Base-by-base conservation (phyloP, 1,284 basidiomycete species). In the Leccinum fuscescens region DNA sequence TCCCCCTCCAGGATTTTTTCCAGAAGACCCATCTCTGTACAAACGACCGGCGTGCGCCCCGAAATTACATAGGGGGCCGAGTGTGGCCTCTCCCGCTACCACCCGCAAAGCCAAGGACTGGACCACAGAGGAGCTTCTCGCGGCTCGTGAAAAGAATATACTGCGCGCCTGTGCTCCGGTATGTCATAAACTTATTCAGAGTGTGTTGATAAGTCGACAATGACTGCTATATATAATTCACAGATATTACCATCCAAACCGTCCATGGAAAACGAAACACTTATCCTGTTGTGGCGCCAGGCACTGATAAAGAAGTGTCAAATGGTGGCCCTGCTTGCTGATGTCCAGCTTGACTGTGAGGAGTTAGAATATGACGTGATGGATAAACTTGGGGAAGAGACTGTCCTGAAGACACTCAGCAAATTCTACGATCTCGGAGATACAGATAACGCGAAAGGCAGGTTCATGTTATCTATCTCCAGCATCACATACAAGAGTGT, bases 401-500 rank as follows among this genome's bases (percentile, higher is more conserved):
- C 31, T 37, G 46, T 22, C 22, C 33, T 35, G 55, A 56, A 78
- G 58, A 69, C 80, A 0, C 75, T 90, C 6, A 55, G 20, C 0
- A 20, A 11, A 46, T 20, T 22, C n/a, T 46, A 46, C n/a, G 44
- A 22, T 46, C 44, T 22, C n/a, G 44, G 44, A 20, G 44, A 46
- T 46, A 46, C 20, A 46, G 9, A 22, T 24, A 22, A 22, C 20
- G 12, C 20, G 46, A 48, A 22, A 48, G 46, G 22, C 22, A 24
- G 22, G 17, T 20, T 24, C 20, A 48, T 48, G 46, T 24, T 48
- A 20, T 48, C 46, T 20, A 4, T 48, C 46, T 48, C 46, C 46
- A 48, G 46, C 1, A 48, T 48, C 46, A 48, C 20, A 6, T 48
- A 48, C 46, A 24, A 48, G 35, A 37, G 35, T 37, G 35, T 37